Evolutionary conservation across 1,284 basidiomycete genomes (phyloP).

Genomic region (Cutaneotrichosporon cavernicola): DNA sequence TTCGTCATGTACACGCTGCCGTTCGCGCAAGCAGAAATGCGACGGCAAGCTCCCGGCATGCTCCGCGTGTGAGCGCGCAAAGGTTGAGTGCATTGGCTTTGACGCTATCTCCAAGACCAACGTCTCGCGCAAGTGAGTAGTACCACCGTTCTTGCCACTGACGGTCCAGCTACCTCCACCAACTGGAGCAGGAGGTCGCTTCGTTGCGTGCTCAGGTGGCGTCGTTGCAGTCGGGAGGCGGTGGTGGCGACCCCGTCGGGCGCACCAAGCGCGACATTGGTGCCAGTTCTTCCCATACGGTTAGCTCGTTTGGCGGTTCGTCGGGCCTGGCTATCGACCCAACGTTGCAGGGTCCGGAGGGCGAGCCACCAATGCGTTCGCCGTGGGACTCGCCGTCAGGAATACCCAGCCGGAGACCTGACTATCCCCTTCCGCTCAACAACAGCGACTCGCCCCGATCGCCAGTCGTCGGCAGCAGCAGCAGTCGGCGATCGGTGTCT

Average conservation of each 20-base stretch:
- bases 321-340: conserved; percentile 27
- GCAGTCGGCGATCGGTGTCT: conserved; percentile 9
- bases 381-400: conserved; percentile 22
- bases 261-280: conserved; percentile 33
- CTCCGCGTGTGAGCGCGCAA: conserved; percentile 49
- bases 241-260: conserved; percentile 26
- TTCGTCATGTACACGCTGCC: conserved; percentile 53
- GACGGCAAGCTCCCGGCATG: conserved; percentile 55
- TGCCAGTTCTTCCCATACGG: conserved; percentile 28
- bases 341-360: conserved; percentile 26
- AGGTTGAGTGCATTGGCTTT: conserved; percentile 56
- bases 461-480: conserved; percentile 23
- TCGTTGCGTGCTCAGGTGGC: conserved; percentile 50
- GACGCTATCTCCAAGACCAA: conserved; percentile 56
- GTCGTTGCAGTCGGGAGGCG: conserved; percentile 24
- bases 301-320: conserved; percentile 25
- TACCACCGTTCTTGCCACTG: neutral
- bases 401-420: conserved; percentile 28
- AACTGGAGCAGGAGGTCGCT: conserved; percentile 53
- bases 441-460: conserved; percentile 26
- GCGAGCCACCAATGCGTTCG: conserved; percentile 28
- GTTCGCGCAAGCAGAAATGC: conserved; percentile 53
- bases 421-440: conserved; percentile 32
- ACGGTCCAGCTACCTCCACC: conserved; percentile 49
- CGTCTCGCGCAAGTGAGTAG: conserved; percentile 53